A percentile compares a stretch with the other conserved stretches of the same genome.
Conservation (phyloP, 1,139 yeast species). For the Scheffersomyces segobiensis region DNA sequence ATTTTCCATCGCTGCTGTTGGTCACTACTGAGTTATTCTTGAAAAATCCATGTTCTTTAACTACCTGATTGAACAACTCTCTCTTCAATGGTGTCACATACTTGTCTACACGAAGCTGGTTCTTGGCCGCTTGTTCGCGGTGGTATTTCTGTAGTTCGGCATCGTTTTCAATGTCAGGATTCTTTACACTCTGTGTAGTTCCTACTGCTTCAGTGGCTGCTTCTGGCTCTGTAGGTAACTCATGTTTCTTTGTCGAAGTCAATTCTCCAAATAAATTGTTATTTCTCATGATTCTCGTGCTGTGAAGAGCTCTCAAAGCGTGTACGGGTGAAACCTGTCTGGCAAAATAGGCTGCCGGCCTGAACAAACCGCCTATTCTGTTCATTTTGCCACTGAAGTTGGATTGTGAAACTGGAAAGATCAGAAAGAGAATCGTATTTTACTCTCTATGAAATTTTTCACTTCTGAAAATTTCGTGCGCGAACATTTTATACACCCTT, state of each 20-base stretch:
- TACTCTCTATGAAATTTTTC: neutral
- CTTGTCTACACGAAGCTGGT: conserved; percentile 33
- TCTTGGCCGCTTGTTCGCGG: conserved; percentile 26
- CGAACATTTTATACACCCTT: conserved; percentile 1
- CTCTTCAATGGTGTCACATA: conserved; percentile 73
- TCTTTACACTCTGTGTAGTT: conserved; percentile 12
- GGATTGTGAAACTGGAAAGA: neutral
- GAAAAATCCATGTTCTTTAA: conserved; percentile 70
- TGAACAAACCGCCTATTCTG: neutral
- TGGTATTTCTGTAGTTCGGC: conserved; percentile 35
- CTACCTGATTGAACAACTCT: conserved; percentile 61
- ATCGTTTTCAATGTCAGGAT: conserved; percentile 28
- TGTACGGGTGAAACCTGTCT: neutral
- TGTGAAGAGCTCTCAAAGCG: conserved; percentile 3
- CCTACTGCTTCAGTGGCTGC: conserved; percentile 9
- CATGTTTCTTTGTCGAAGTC: conserved; percentile 19
- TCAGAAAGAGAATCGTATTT: conserved; percentile 3
- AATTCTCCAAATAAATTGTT: conserved; percentile 29
- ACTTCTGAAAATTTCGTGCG: neutral
- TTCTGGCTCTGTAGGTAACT: conserved; percentile 7
- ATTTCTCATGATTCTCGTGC: conserved; percentile 11
- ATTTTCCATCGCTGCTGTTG: conserved; percentile 43
- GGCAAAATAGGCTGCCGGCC: neutral
- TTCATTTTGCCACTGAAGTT: conserved; percentile 2
- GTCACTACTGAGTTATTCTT: conserved; percentile 59